Evolutionary conservation across 805 yeast species (phyloP).

Genomic region (Sporopachydermia lactativora): DNA sequence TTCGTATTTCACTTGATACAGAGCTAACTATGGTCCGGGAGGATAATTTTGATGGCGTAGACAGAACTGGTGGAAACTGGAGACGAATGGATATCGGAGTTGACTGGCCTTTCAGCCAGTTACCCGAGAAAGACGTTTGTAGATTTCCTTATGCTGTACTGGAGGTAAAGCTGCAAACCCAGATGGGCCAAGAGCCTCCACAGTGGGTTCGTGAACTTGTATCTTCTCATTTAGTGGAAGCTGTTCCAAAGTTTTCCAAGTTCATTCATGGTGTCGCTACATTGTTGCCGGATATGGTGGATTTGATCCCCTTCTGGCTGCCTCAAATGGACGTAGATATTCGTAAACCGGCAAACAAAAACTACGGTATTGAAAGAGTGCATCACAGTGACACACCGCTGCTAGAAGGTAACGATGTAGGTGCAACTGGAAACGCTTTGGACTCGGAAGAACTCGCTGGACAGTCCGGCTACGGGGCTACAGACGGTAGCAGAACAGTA

Average conservation of each 20-base stretch:
- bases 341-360: conserved; percentile 64
- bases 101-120: conserved; percentile 85
- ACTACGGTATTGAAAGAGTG: conserved; percentile 49
- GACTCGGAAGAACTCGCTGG: conserved; percentile 17
- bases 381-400: conserved; percentile 16
- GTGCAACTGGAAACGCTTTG: conserved; percentile 15
- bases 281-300: conserved; percentile 71
- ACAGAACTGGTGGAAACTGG: conserved; percentile 90
- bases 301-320: conserved; percentile 88
- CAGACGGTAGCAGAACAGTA: conserved; percentile 8
- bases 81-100: conserved; percentile 97
- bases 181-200: conserved; percentile 98
- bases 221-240: conserved; percentile 87
- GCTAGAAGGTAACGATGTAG: conserved; percentile 14
- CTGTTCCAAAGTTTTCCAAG: conserved; percentile 95
- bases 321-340: conserved; percentile 97
- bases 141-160: conserved; percentile 95
- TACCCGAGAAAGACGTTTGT: conserved; percentile 74
- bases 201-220: conserved; percentile 92
- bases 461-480: conserved; percentile 12
- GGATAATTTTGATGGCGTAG: conserved; percentile 87
- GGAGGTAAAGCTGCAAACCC: conserved; percentile 95
- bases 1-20: conserved; percentile 94
- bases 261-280: conserved; percentile 95
- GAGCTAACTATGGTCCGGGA: conserved; percentile 97